phyloP scores from a whole-genome alignment of 495 filamentous ascomycete species.

The Sordaria brevicollis region DNA sequence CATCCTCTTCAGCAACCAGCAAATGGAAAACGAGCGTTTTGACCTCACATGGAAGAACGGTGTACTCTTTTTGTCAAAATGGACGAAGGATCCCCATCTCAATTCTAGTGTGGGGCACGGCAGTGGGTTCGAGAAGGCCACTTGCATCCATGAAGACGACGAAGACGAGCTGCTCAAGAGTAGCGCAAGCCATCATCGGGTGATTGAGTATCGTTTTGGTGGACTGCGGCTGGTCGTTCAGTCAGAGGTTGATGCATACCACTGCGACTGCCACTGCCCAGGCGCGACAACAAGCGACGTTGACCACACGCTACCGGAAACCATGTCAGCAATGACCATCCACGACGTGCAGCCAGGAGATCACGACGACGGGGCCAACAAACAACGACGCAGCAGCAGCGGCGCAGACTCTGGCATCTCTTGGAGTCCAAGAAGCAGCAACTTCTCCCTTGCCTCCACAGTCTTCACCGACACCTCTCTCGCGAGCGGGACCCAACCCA shows the following conservation, averaged over 20 bases:
- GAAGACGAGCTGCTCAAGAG: constrained; percentile 1
- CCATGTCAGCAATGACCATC: neutral
- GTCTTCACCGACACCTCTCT: neutral
- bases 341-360: neutral
- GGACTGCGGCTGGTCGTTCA: constrained; percentile 12
- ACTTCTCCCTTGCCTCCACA: neutral
- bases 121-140: constrained; percentile 12
- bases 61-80: constrained; percentile 11
- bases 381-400: neutral
- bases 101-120: constrained; percentile 6
- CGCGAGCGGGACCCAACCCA: neutral
- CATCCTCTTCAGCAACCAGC: constrained; percentile 6
- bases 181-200: constrained; percentile 18
- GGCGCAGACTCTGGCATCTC: no score
- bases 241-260: constrained; percentile 15
- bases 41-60: constrained; percentile 8
- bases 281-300: neutral
- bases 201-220: constrained; percentile 13
- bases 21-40: neutral
- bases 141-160: constrained; percentile 7
- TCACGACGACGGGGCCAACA: neutral
- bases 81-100: constrained; percentile 7
- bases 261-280: constrained; percentile 8
- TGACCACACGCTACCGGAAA: neutral
- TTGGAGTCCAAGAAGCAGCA: neutral